Conservation (phyloP, 306 rosid species). For the Hippophae gyantsensis region DNA sequence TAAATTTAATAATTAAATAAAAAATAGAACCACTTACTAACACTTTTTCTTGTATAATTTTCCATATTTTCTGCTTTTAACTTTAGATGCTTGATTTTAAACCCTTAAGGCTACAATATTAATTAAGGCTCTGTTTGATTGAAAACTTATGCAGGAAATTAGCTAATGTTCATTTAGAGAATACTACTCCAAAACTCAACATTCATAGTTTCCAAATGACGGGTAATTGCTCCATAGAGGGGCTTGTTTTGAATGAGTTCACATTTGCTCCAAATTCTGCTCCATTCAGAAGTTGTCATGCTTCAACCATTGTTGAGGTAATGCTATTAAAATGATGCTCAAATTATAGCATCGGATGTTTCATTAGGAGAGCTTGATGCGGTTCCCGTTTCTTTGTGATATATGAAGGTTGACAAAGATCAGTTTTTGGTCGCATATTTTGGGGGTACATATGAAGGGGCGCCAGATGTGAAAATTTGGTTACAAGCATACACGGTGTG, state of each 20-base stretch:
- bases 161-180: slow-evolving; percentile 9
- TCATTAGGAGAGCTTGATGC: neutral
- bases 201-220: slow-evolving; percentile 26
- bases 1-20: no score
- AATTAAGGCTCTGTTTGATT: neutral
- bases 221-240: slow-evolving; percentile 23
- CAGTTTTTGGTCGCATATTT: slow-evolving; percentile 76
- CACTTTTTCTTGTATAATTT: no score
- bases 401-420: slow-evolving; percentile 55
- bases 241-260: slow-evolving; percentile 47
- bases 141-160: slow-evolving; percentile 32
- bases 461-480: slow-evolving; percentile 90
- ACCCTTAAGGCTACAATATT: neutral
- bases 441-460: slow-evolving; percentile 71
- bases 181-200: slow-evolving; percentile 15
- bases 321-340: neutral
- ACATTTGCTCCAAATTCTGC: slow-evolving; percentile 54
- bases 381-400: slow-evolving; percentile 12
- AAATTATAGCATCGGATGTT: neutral
- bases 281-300: slow-evolving; percentile 76
- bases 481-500: slow-evolving; percentile 63
- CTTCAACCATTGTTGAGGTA: slow-evolving; percentile 95
- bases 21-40: no score
- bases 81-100: neutral
- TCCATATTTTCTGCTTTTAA: neutral